Percentiles rank a stretch among this genome's conserved stretches.
These are phyloP conservation scores for Clonostachys solani DNA, from an alignment of 2,329 filamentous ascomycete species.

Conservation along the genomic window DNA sequence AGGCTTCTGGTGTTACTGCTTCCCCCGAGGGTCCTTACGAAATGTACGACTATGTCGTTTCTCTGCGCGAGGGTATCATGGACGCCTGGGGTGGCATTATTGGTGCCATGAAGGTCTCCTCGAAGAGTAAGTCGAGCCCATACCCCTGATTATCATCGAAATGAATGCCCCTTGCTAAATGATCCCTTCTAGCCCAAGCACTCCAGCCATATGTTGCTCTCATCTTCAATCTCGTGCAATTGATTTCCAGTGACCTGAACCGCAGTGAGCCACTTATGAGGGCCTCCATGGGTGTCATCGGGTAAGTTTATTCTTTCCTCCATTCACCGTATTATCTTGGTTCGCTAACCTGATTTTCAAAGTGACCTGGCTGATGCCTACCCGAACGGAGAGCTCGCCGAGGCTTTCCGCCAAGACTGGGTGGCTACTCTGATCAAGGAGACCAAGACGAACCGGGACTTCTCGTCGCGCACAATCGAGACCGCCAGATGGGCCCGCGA, in stretches of 20 bases:
- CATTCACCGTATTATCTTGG: constrained; percentile 6
- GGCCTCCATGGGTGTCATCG: constrained; percentile 95
- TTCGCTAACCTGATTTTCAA: constrained; percentile 21
- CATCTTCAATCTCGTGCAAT: constrained; percentile 83
- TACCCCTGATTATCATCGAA: background rate
- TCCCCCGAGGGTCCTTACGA: constrained; percentile 81
- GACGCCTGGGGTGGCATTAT: constrained; percentile 98
- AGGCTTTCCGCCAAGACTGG: constrained; percentile 89
- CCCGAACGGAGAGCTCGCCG: constrained; percentile 80
- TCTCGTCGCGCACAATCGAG: constrained; percentile 78
- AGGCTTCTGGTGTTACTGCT: constrained; percentile 79
- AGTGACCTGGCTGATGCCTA: constrained; percentile 94
- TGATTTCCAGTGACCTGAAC: constrained; percentile 77
- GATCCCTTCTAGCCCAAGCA: constrained; percentile 49
- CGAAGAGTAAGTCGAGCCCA: constrained; percentile 60
- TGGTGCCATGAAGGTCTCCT: constrained; percentile 81
- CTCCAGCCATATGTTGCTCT: constrained; percentile 76
- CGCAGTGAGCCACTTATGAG: constrained; percentile 89
- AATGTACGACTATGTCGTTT: constrained; percentile 95
- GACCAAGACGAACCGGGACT: constrained; percentile 85
- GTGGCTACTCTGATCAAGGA: constrained; percentile 87
- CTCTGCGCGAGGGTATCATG: constrained; percentile 94
- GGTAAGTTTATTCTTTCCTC: constrained; percentile 50
- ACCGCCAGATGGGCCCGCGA: constrained; percentile 97
- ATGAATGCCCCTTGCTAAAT: background rate